Percentiles rank a stretch among this genome's conserved stretches.
These are phyloP conservation scores for Syzygium oleosum DNA, from an alignment of 345 rosid species.

Conservation along the genomic window DNA sequence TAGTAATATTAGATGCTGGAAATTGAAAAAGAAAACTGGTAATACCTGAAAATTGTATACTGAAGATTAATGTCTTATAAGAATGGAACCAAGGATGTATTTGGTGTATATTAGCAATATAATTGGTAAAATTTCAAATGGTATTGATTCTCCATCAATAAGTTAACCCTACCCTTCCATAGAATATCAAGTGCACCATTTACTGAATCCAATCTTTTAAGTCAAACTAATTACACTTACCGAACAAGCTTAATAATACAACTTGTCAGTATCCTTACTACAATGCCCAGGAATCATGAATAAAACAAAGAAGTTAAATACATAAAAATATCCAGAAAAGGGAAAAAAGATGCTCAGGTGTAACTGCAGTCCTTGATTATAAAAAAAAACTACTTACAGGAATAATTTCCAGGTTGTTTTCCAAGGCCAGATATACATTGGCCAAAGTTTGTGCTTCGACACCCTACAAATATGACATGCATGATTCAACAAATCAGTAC, in stretches of 20 bases:
- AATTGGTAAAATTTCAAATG: neutral
- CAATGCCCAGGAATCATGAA: neutral
- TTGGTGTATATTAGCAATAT: neutral
- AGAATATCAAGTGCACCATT: neutral
- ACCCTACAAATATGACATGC: constrained; percentile 40
- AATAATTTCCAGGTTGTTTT: constrained; percentile 89
- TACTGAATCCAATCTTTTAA: neutral
- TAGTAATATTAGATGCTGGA: neutral
- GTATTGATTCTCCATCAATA: neutral
- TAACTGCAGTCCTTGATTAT: neutral
- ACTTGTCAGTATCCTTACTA: neutral
- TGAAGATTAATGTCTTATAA: neutral
- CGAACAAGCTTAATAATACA: neutral
- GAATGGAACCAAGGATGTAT: neutral
- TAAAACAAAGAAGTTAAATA: neutral
- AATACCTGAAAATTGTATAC: neutral
- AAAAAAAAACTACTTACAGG: constrained; percentile 53
- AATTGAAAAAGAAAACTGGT: neutral
- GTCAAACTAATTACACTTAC: neutral
- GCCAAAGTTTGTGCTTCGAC: constrained; percentile 99
- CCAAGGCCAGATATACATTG: constrained; percentile 92
- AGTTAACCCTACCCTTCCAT: neutral
- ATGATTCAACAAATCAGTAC: neutral
- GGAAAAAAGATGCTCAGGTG: neutral
- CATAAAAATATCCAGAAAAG: neutral